Base-by-base conservation (phyloP, 805 yeast genomes). In the Danielia oregonensis region DNA sequence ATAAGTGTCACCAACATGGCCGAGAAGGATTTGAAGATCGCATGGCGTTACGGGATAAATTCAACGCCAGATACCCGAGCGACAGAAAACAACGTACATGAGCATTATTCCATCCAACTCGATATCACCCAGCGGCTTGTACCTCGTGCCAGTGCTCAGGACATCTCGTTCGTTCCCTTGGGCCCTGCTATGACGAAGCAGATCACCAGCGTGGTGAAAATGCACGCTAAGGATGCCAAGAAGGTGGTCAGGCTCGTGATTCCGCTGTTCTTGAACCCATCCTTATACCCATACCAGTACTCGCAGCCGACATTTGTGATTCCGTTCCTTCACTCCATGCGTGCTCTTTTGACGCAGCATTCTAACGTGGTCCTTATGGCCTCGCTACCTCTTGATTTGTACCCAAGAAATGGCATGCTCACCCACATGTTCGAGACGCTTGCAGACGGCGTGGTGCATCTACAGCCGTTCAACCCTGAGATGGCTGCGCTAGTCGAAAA, bases 1-100 rank as follows among this genome's bases (percentile, higher is more conserved):
- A 52, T 86, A 5, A 78, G 85, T 37, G 91, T 84, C 3, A 76
- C 81, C 19, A 85, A 85, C 51, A 52, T 82, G 49, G 58, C 76
- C 2, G 74, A 72, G 40, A 36, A 36, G 23, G 86, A 82, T 44
- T 64, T 89, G 71, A 85, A 81, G 53, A 89, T 89, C 46, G 97
- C 97, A 1, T 89, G 97, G 97, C 74, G 97, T 50, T 89, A 89
- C 52, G 93, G 91, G 0, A 48, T 72, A 32, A 9, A 9, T 19
- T 6, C 9, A 9, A 47, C 51, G 17, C 19, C 38, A 6, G 23
- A 19, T 33, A 55, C 51, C 44, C 46, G 51, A 38, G 25, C 43
- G 29, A 68, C 40, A 11, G 36, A 55, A 1, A 60, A 48, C 4
- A 29, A 28, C n/a, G 54, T 59, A 2, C 66, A 68, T 46, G 79